A percentile compares a stretch with the other conserved stretches of the same genome.
phyloP scores from a whole-genome alignment of 257 asterid genomes.

The Plantago major region DNA sequence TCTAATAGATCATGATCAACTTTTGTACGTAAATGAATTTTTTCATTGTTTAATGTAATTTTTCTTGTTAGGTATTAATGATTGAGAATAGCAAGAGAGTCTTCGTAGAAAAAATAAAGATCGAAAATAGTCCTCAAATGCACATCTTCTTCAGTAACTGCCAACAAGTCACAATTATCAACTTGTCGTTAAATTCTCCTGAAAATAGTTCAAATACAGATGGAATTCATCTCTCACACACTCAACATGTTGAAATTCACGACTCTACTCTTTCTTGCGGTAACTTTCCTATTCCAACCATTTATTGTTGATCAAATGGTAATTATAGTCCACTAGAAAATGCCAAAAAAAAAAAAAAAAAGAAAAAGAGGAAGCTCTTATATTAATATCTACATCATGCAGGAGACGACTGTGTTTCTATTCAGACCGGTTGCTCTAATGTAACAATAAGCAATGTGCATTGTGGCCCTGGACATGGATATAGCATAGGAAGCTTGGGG shows the following conservation, averaged over 20 bases:
- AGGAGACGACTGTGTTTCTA: conserved; percentile 28
- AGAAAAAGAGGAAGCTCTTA: too few species aligned
- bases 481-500: conserved; percentile 26
- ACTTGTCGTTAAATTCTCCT: conserved; percentile 14
- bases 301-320: neutral
- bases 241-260: conserved; percentile 15
- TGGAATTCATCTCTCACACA: conserved; percentile 23
- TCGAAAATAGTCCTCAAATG: conserved; percentile 20
- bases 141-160: conserved; percentile 13
- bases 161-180: conserved; percentile 1
- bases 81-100: conserved; percentile 5
- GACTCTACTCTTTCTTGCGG: conserved; percentile 23
- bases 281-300: conserved; percentile 9
- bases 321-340: too few species aligned
- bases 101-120: conserved; percentile 17
- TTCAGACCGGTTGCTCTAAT: conserved; percentile 20
- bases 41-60: too few species aligned
- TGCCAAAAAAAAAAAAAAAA: too few species aligned
- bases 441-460: conserved; percentile 9
- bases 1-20: too few species aligned
- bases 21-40: too few species aligned
- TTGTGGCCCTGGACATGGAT: conserved; percentile 33
- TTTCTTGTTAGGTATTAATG: conserved; percentile 25
- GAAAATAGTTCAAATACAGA: conserved; percentile 27
- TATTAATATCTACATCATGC: neutral